A percentile compares a stretch with the other conserved stretches of the same genome.
These are phyloP conservation scores for Saturnispora saitoi DNA, from an alignment of 805 yeast genomes.

Conservation along the genomic window DNA sequence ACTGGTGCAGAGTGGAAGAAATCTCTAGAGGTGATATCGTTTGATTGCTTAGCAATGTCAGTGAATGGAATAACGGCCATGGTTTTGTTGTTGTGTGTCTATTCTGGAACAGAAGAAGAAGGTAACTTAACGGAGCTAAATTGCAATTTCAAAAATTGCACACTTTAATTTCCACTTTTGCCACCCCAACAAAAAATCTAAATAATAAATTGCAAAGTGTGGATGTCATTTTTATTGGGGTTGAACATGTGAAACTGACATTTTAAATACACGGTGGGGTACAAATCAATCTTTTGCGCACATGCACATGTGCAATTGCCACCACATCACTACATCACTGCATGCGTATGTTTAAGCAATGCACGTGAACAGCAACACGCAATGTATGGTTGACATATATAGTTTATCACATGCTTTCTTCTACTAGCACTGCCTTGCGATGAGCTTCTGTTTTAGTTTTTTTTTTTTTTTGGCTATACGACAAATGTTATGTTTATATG, in stretches of 20 bases:
- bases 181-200: not conserved
- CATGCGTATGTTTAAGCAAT: too few species aligned
- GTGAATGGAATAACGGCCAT: constrained; percentile 88
- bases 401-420: too few species aligned
- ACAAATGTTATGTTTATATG: too few species aligned
- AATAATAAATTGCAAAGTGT: not conserved
- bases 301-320: too few species aligned
- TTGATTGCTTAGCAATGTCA: constrained; percentile 87
- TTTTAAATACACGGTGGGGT: not conserved
- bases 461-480: too few species aligned
- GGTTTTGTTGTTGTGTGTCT: constrained; percentile 13
- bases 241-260: not conserved
- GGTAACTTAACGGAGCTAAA: not conserved
- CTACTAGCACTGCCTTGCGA: too few species aligned
- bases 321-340: not conserved
- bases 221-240: too few species aligned
- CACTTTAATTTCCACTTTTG: not conserved
- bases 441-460: too few species aligned
- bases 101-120: not conserved
- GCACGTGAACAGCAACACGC: too few species aligned
- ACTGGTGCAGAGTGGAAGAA: constrained; percentile 89
- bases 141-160: not conserved
- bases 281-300: not conserved
- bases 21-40: constrained; percentile 82
- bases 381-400: too few species aligned